Base-by-base conservation (phyloP, 2,329 filamentous ascomycete species). In the Sphaceloma murrayae region DNA sequence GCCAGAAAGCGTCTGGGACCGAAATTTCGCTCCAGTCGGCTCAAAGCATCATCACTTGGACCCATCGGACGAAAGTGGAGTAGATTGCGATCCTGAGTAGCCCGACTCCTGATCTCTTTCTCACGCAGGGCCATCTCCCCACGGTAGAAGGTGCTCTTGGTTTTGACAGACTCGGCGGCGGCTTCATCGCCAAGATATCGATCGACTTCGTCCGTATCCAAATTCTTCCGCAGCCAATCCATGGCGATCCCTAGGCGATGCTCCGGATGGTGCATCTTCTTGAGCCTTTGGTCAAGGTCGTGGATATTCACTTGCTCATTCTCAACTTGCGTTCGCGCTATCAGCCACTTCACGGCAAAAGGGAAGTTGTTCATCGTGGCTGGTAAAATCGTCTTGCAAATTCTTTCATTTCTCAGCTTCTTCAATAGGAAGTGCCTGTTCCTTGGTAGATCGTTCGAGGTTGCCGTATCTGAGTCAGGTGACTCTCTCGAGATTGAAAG, bases 71-170 rank as follows among this genome's bases (percentile, higher is more conserved):
- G 3, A 16, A 45, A 45, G 5, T 14, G 17, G 7, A 45, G 31
- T 10, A 40, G 36, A 30, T 29, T 13, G 19, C 36, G 36, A 8
- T 30, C 36, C 7, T 17, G 7, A 13, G 36, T 26, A n/a, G 13
- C 3, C 8, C n/a, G 13, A 11, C 24, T 27, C 24, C 26, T 27
- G 36, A 30, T 40, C 4, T 29, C 36, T 13, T 24, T 19, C 14
- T 40, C 36, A 19, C 30, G 14, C 3, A 40, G 24, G 2, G 24
- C 16, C 36, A 40, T 13, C 10, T 18, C 30, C 5, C 87, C 88
- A 50, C 94, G 82, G 62, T 78, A 95, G 51, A 78, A 84, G 59
- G 94, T 88, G 57, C 94, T 94, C 57, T 94, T 87, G 10, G 85
- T 85, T 66, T 89, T n/a, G n/a, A n/a, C n/a, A n/a, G n/a, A n/a